phyloP scores from a whole-genome alignment of 345 rosid genomes.

The Cardamine resedifolia region DNA sequence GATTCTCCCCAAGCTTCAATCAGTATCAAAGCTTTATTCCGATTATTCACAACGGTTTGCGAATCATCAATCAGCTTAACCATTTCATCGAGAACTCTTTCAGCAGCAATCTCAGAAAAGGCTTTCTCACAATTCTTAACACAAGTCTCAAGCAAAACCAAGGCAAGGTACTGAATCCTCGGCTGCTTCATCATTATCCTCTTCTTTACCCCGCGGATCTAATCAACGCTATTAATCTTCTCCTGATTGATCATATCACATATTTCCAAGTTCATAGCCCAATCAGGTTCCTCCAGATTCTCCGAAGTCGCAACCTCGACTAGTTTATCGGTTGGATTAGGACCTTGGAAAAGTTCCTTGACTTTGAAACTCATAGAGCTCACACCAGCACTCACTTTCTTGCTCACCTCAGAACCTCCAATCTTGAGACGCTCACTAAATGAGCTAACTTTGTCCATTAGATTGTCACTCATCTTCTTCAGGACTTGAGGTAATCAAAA shows the following conservation, averaged over 20 bases:
- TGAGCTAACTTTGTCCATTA: slow-evolving; percentile 86
- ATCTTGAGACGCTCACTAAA: slow-evolving; percentile 89
- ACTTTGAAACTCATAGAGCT: slow-evolving; percentile 89
- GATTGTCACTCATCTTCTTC: slow-evolving; percentile 69
- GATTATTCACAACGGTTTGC: slow-evolving; percentile 76
- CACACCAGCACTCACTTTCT: slow-evolving; percentile 75
- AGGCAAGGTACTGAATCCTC: slow-evolving; percentile 75
- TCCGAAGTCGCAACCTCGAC: slow-evolving; percentile 91
- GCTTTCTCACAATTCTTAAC: slow-evolving; percentile 96
- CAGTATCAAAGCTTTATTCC: slow-evolving; percentile 77
- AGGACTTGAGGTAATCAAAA: slow-evolving; percentile 13
- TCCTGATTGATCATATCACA: slow-evolving; percentile 95
- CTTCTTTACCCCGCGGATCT: slow-evolving; percentile 81
- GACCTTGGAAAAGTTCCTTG: slow-evolving; percentile 90
- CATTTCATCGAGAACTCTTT: slow-evolving; percentile 95
- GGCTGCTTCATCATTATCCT: slow-evolving; percentile 74
- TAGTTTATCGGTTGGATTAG: slow-evolving; percentile 77
- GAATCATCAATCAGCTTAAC: slow-evolving; percentile 94
- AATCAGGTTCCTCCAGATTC: slow-evolving; percentile 82
- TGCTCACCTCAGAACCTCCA: slow-evolving; percentile 81
- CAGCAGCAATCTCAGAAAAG: slow-evolving; percentile 93
- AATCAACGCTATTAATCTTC: slow-evolving; percentile 68
- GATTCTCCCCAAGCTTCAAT: slow-evolving; percentile 97
- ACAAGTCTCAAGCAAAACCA: slow-evolving; percentile 85
- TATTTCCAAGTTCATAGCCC: slow-evolving; percentile 86